phyloP scores from a whole-genome alignment of 2,329 filamentous ascomycete genomes.

The Pyricularia grisea region DNA sequence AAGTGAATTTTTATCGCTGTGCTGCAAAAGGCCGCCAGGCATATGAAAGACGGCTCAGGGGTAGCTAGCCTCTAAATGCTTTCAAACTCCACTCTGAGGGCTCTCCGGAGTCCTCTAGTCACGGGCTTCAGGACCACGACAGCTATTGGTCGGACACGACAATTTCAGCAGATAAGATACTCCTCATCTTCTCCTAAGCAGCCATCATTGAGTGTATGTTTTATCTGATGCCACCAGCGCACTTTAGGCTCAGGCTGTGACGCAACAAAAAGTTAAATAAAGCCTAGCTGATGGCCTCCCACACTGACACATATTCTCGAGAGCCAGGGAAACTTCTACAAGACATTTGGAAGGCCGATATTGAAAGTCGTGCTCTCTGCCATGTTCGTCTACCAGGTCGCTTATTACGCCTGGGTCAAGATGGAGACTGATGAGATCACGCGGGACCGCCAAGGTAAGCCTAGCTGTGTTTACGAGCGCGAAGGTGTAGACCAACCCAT shows the following conservation, averaged over 20 bases:
- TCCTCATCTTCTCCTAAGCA: not conserved
- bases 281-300: not conserved
- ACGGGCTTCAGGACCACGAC: not conserved
- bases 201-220: constrained; percentile 5
- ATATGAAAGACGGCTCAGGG: not conserved
- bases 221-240: no score
- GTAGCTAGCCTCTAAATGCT: not conserved
- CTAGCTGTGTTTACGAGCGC: not conserved
- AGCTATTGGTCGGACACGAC: not conserved
- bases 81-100: not conserved
- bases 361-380: constrained; percentile 67
- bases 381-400: constrained; percentile 68
- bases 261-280: not conserved
- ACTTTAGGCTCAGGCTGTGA: not conserved
- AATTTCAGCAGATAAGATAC: not conserved
- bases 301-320: not conserved
- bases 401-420: constrained; percentile 66
- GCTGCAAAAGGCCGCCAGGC: not conserved
- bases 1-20: not conserved
- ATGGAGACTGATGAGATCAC: constrained; percentile 64
- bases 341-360: constrained; percentile 62
- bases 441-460: constrained; percentile 45
- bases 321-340: constrained; percentile 58
- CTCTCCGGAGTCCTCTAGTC: not conserved
- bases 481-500: not conserved